Conservation (phyloP, 2,329 filamentous ascomycete species). For the Cryphonectria naterciae region DNA sequence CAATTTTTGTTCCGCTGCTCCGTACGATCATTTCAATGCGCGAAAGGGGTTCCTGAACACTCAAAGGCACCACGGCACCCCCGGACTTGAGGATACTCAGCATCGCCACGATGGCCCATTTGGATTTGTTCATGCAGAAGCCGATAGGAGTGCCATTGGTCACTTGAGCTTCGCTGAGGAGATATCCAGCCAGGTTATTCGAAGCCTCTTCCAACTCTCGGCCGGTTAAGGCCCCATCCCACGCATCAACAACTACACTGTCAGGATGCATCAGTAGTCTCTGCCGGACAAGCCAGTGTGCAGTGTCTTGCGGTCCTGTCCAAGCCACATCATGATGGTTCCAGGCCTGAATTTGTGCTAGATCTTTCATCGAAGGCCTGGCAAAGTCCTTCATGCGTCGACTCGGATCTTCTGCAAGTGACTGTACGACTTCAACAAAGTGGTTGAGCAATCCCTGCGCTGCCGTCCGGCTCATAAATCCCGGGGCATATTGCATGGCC, state of each 20-base stretch:
- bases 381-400: neutral
- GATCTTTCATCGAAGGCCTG: neutral
- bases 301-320: neutral
- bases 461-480: neutral
- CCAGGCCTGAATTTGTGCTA: neutral
- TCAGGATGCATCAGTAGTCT: neutral
- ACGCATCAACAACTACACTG: slow-evolving; percentile 7
- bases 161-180: slow-evolving; percentile 15
- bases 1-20: neutral
- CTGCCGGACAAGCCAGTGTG: neutral
- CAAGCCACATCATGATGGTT: neutral
- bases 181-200: slow-evolving; percentile 18
- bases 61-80: slow-evolving; percentile 32
- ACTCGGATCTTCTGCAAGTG: neutral
- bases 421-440: neutral
- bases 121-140: slow-evolving; percentile 31
- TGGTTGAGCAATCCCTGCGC: neutral
- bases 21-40: neutral
- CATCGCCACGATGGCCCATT: slow-evolving; percentile 28
- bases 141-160: slow-evolving; percentile 26
- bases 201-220: slow-evolving; percentile 20
- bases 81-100: slow-evolving; percentile 33
- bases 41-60: slow-evolving; percentile 17
- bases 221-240: slow-evolving; percentile 29
- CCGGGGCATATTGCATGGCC: slow-evolving; percentile 10